Conservation (phyloP, 371 early-diverging fungal genomes). For the Entomophthora muscae region DNA sequence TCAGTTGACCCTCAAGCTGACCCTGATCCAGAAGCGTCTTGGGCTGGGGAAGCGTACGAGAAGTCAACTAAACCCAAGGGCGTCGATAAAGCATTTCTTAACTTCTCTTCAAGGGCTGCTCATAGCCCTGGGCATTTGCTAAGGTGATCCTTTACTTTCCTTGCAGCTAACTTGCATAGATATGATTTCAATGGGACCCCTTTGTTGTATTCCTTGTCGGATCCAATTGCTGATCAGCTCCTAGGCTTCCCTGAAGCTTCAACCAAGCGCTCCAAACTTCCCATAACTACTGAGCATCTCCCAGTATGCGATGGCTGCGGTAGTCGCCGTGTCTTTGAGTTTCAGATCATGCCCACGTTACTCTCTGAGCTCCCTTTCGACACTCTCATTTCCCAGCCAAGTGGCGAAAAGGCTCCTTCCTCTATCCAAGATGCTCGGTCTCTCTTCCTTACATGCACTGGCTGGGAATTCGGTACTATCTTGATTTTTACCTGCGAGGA, state of each 20-base stretch:
- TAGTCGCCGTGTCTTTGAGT: background rate
- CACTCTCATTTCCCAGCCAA: background rate
- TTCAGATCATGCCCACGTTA: background rate
- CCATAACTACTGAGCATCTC: background rate
- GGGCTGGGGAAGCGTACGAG: background rate
- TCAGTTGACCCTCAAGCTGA: background rate
- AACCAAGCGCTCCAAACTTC: background rate
- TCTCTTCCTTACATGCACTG: too few relatives aligned
- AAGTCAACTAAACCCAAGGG: background rate
- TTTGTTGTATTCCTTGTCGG: background rate
- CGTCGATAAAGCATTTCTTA: background rate
- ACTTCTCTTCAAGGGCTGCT: background rate
- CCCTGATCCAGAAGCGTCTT: background rate
- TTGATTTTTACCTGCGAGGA: background rate
- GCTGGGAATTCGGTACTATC: background rate
- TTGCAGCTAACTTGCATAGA: background rate
- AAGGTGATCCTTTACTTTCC: background rate
- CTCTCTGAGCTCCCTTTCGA: background rate
- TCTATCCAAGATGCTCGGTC: too few relatives aligned
- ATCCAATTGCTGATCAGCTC: background rate
- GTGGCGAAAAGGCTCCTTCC: background rate
- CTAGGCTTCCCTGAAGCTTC: background rate
- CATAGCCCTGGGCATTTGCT: background rate
- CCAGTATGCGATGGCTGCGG: background rate
- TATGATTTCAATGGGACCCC: background rate